phyloP scores from a whole-genome alignment of 805 yeast species.

The Clavispora santaluciae region DNA sequence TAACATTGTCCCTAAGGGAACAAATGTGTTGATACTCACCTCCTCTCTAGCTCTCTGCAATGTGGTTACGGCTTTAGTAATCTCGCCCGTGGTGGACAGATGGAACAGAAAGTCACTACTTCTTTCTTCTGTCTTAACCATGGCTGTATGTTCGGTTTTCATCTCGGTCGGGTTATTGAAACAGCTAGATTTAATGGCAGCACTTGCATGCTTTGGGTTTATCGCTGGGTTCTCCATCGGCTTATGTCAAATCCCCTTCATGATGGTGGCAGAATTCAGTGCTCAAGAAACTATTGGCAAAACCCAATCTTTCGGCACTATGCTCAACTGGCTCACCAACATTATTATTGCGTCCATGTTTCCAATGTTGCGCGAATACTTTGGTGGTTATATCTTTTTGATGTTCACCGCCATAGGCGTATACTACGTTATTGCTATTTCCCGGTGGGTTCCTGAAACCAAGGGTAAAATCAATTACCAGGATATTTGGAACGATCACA shows the following conservation, averaged over 20 bases:
- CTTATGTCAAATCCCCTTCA: constrained; percentile 33
- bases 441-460: constrained; percentile 30
- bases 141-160: constrained; percentile 21
- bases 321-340: constrained; percentile 32
- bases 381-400: constrained; percentile 28
- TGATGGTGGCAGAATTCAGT: constrained; percentile 35
- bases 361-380: constrained; percentile 21
- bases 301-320: constrained; percentile 34
- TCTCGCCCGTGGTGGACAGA: constrained; percentile 16
- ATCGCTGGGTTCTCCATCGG: constrained; percentile 32
- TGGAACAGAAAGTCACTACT: constrained; percentile 24
- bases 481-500: constrained; percentile 24
- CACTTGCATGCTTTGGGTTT: constrained; percentile 27
- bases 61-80: constrained; percentile 13
- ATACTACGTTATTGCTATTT: constrained; percentile 17
- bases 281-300: constrained; percentile 27
- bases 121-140: constrained; percentile 19
- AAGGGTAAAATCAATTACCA: constrained; percentile 19
- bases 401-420: constrained; percentile 21
- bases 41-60: constrained; percentile 16
- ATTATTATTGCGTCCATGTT: constrained; percentile 29
- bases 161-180: constrained; percentile 24
- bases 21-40: constrained; percentile 16
- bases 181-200: constrained; percentile 15
- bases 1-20: constrained; percentile 9